These are phyloP conservation scores for Chernovozyma aurita DNA, from an alignment of 1,139 yeast genomes.

Conservation along the genomic window DNA sequence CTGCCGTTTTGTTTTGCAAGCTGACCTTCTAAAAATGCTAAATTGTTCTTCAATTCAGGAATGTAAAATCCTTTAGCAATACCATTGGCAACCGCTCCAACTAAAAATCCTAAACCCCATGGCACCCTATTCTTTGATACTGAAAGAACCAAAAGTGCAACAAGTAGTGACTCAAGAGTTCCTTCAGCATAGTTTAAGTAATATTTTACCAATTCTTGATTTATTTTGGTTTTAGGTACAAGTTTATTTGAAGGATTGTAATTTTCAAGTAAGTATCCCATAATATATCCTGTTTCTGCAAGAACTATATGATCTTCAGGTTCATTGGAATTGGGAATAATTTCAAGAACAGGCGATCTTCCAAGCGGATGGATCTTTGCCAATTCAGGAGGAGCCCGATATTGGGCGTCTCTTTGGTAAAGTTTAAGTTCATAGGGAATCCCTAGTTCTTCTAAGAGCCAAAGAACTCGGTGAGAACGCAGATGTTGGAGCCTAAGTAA, in stretches of 20 bases:
- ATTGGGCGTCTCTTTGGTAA: slow-evolving; percentile 23
- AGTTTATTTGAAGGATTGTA: slow-evolving; percentile 27
- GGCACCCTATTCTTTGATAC: slow-evolving; percentile 29
- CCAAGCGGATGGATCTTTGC: slow-evolving; percentile 36
- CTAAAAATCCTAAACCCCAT: slow-evolving; percentile 22
- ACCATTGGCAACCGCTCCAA: slow-evolving; percentile 18
- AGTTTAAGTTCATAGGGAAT: slow-evolving; percentile 31
- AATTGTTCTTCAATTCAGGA: slow-evolving; percentile 21
- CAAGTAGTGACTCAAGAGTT: slow-evolving; percentile 30
- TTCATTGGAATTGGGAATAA: slow-evolving; percentile 19
- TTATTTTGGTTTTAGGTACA: slow-evolving; percentile 20
- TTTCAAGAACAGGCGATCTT: slow-evolving; percentile 38
- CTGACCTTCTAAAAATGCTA: slow-evolving; percentile 27
- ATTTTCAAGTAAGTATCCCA: slow-evolving; percentile 25
- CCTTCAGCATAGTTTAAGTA: slow-evolving; percentile 40
- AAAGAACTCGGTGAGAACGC: slow-evolving; percentile 35
- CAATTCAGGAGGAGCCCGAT: slow-evolving; percentile 35
- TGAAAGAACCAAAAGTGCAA: slow-evolving; percentile 25
- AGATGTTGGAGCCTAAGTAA: slow-evolving; percentile 34
- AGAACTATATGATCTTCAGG: slow-evolving; percentile 13
- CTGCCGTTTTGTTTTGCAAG: slow-evolving; percentile 22
- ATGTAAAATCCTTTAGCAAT: slow-evolving; percentile 26
- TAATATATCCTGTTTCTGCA: slow-evolving; percentile 39
- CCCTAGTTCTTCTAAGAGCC: slow-evolving; percentile 36
- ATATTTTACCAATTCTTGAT: slow-evolving; percentile 27